Base-by-base conservation (phyloP, 2,329 filamentous ascomycete species). In the Westerdykella aurantiaca region DNA sequence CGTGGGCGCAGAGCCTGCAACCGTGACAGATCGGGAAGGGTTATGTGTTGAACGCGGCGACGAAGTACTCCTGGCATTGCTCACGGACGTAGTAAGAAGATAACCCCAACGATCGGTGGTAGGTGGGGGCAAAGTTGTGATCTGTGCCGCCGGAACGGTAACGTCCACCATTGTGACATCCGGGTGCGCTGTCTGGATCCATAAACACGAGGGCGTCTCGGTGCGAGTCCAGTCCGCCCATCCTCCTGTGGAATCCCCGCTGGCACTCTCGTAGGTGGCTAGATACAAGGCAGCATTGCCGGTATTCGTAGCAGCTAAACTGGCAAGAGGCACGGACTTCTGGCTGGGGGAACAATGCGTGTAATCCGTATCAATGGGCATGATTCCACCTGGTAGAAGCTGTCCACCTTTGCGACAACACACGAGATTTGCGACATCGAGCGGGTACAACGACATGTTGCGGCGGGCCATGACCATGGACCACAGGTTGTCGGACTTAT, bases 251-350 rank as follows among this genome's bases (percentile, higher is more conserved):
- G 38, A 39, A 14, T 37, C 43, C 9, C 34, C 45, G 11, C 34
- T 40, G 10, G 45, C 49, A 37, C 45, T 44, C n/a, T 37, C 44
- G 23, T 50, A 50, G 16, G 49, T 54, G 9, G 43, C 43, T 7
- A 44, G 31, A 22, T 44, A 54, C 9, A 34, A 33, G 7, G 41
- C 41, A 14, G 49, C 53, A 39, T 56, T 52, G 6, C 37, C 41
- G 13, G 48, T 53, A 33, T 51, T 51, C 12, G 51, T 56, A 5
- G 50, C 51, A 4, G 48, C 50, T n/a, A 53, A 25, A 42, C 47
- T 53, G 13, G 48, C 48, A 22, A 56, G 44, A 10, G 53, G 51
- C 18, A 45, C 50, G 5, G 51, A 34, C 21, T 6, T 40, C 18
- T 13, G 34, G 7, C 17, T 25, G 34, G 21, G 16, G 10, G 3